Percentiles rank a stretch among this genome's conserved stretches.
These are phyloP conservation scores for Pinus taeda DNA, from an alignment of 75 land plant genomes.

Conservation along the genomic window DNA sequence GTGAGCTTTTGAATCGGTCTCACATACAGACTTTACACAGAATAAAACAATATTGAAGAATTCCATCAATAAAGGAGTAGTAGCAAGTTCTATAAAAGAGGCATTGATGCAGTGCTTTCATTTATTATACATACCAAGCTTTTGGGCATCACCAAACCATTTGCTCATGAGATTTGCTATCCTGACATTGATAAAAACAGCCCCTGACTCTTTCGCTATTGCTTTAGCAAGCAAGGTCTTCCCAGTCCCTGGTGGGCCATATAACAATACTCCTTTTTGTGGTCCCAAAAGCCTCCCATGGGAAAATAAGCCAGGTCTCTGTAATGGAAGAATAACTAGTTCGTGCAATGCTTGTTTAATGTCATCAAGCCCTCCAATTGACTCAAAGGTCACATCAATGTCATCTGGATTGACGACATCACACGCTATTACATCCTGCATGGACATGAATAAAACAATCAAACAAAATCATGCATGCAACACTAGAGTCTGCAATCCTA, in stretches of 20 bases:
- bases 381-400: constrained; percentile 51
- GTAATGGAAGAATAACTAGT: constrained; percentile 50
- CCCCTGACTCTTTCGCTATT: constrained; percentile 52
- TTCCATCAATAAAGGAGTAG: too few relatives aligned
- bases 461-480: not conserved
- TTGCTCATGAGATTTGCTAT: constrained; percentile 54
- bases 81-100: too few relatives aligned
- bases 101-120: too few relatives aligned
- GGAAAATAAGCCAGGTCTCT: constrained; percentile 49
- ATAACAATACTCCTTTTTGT: constrained; percentile 52
- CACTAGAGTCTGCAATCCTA: not conserved
- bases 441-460: not conserved
- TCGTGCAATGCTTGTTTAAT: constrained; percentile 45
- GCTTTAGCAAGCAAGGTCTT: constrained; percentile 56
- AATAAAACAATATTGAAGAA: too few relatives aligned
- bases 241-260: constrained; percentile 55
- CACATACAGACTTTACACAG: too few relatives aligned
- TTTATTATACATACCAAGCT: constrained; percentile 34
- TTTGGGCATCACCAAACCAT: constrained; percentile 67
- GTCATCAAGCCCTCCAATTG: constrained; percentile 54
- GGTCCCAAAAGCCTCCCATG: constrained; percentile 53
- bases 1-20: too few relatives aligned
- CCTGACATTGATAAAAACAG: constrained; percentile 52
- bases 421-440: constrained; percentile 60
- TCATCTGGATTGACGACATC: constrained; percentile 58